Evolutionary conservation across 1,284 basidiomycete genomes (phyloP), one percentile per base, ranked within the genome.

Genomic region (Trametes hirsuta): DNA sequence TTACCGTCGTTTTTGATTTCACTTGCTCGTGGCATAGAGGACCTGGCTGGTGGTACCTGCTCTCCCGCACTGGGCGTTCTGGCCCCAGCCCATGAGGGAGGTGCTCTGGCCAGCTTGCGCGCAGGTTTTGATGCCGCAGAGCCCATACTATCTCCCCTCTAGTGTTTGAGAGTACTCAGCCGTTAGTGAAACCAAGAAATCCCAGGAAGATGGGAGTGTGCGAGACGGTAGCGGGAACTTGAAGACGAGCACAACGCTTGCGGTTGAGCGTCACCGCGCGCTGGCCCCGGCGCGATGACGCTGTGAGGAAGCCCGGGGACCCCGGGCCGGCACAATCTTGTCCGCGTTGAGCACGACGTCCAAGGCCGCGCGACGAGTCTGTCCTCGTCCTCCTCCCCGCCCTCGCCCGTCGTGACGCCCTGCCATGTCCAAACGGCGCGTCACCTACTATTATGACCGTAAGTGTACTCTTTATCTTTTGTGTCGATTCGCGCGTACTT

Each of bases 101-200:
- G 55, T 51, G 78, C 77, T 63, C 78, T 86, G 3, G 90, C 87
- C n/a, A 91, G 78, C 66, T 77, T 83, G 37, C 88, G 81, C 3
- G 81, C 77, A 50, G 82, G 77, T 76, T 90, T 94, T 6, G 92
- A 94, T 21, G 85, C 72, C 54, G 82, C 77, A 40, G 79, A 79
- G 21, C 92, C 93, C 92, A 94, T 94, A 4, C 6, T 30, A 4
- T n/a, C 10, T 46, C 4, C 11, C n/a, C 3, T 36, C 25, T 50
- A 37, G 30, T 30, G 30, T 8, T 8, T 5, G 30, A 37, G 8
- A 1, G 18, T 18, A 18, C 1, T 18, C 47, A 36, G 36, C 14
- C 2, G 14, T 36, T 9, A 8, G 8, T 6, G 48, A 36, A 50
- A 34, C n/a, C 6, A 9, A 15, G 18, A 5, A n/a, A 42, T 40